phyloP scores from a whole-genome alignment of 805 yeast species.

The Metschnikowia matae region DNA sequence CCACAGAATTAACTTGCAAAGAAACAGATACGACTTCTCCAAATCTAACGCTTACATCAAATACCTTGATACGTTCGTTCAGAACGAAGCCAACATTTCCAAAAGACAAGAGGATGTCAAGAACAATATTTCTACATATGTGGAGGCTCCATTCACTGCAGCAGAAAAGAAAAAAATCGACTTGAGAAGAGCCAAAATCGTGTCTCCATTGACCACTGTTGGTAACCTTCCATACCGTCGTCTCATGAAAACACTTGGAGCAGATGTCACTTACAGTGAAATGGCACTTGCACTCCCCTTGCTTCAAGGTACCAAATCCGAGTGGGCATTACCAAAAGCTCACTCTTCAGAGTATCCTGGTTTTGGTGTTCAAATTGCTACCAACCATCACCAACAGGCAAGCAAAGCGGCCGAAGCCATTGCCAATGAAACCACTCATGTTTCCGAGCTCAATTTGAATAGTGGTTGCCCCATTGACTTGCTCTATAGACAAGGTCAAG shows the following conservation, averaged over 20 bases:
- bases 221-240: conserved; percentile 96
- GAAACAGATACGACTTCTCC: conserved; percentile 57
- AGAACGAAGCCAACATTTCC: conserved; percentile 36
- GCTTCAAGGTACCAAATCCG: conserved; percentile 85
- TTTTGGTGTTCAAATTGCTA: conserved; percentile 91
- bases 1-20: conserved; percentile 47
- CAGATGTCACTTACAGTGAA: conserved; percentile 90
- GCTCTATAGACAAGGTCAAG: conserved; percentile 91
- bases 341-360: conserved; percentile 79
- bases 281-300: conserved; percentile 90
- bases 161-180: conserved; percentile 78
- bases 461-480: conserved; percentile 98
- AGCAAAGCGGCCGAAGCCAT: conserved; percentile 86
- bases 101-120: conserved; percentile 23
- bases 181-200: conserved; percentile 70
- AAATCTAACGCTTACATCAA: conserved; percentile 51
- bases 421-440: conserved; percentile 49
- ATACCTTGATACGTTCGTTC: conserved; percentile 60
- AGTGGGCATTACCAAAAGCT: conserved; percentile 96
- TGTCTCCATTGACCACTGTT: conserved; percentile 95
- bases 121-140: conserved; percentile 46
- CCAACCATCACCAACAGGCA: conserved; percentile 90
- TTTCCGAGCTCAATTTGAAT: conserved; percentile 85
- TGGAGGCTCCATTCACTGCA: conserved; percentile 73
- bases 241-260: conserved; percentile 84